phyloP scores from a whole-genome alignment of 2,329 filamentous ascomycete genomes.

The Cryphonectria parasitica region DNA sequence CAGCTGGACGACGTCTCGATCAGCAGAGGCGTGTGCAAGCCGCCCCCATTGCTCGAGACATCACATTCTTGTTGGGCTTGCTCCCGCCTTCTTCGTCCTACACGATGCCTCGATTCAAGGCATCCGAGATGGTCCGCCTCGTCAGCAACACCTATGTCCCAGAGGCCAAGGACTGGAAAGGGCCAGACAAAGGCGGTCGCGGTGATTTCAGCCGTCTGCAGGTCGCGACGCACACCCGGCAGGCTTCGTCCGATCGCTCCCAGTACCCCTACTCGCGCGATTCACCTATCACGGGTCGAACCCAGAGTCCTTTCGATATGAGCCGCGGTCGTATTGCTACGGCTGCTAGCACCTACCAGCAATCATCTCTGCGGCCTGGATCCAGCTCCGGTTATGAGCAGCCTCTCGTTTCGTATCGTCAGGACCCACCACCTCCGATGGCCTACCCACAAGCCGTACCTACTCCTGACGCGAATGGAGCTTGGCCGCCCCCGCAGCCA shows the following conservation, averaged over 20 bases:
- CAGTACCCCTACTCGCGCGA: constrained; percentile 34
- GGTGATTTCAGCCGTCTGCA: constrained; percentile 35
- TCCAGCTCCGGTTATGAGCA: constrained; percentile 46
- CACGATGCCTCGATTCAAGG: constrained; percentile 69
- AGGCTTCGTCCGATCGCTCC: constrained; percentile 32
- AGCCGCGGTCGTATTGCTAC: constrained; percentile 43
- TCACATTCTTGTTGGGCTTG: constrained; percentile 69
- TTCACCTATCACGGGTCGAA: constrained; percentile 39
- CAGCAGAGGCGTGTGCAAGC: constrained; percentile 70
- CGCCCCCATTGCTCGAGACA: constrained; percentile 73
- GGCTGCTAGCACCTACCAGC: constrained; percentile 51
- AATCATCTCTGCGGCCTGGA: constrained; percentile 56
- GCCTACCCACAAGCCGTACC: constrained; percentile 20
- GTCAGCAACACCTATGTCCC: constrained; percentile 71
- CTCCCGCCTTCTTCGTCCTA: constrained; percentile 77
- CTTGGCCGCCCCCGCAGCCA: constrained; percentile 24
- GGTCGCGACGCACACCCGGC: constrained; percentile 32
- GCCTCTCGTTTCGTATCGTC: constrained; percentile 37
- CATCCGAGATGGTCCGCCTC: constrained; percentile 73
- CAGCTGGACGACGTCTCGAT: constrained; percentile 81
- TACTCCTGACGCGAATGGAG: constrained; percentile 22
- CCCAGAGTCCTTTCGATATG: constrained; percentile 52
- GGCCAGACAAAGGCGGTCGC: constrained; percentile 38
- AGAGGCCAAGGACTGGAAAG: constrained; percentile 60
- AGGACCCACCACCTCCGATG: constrained; percentile 23